Base-by-base conservation (phyloP, 2,329 filamentous ascomycete genomes). In the Hirsutella thompsonii region DNA sequence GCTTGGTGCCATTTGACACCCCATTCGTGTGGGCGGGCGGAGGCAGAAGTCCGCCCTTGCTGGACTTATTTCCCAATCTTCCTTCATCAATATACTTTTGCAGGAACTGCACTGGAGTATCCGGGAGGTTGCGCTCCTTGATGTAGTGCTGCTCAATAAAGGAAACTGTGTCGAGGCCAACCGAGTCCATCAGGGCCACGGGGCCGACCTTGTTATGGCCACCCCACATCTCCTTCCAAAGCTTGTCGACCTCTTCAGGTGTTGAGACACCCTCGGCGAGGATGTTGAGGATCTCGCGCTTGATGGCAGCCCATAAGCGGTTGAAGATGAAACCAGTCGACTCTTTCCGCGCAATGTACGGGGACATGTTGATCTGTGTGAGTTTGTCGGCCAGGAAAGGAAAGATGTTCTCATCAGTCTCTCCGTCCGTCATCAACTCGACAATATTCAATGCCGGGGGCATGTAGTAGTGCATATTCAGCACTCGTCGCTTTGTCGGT, bases 261-360 rank as follows among this genome's bases (percentile, higher is more conserved):
- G 55, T 58, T 0, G 63, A 61, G 0, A 75, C 68, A 0, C 61
- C 70, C 38, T 75, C 71, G 0, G 65, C 58, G 3, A 76, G 46
- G 9, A 75, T 69, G 0, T 52, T 62, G 39, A 76, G 45, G 1
- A 56, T 53, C 46, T 76, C 72, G 2, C 72, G 59, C 51, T 76
- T 75, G 14, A 76, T 60, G 0, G 72, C 72, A 0, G 72, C 72
- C 71, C 72, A 76, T 0, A 76, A 52, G 0, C 72, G 65, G 41
- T 76, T 75, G 48, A 73, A 70, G 29, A 76, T 67, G 45, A 75
- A 68, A 0, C 72, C 67, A 0, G 69, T 72, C 0, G 69, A 72
- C 45, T 74, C 64, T 38, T 64, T 67, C 6, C 58, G 48, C 0
- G 68, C 68, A 4, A 55, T 46, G 19, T 63, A 60, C 0, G 68